phyloP scores from a whole-genome alignment of 2,329 filamentous ascomycete genomes.

The Podosphaera fusca region DNA sequence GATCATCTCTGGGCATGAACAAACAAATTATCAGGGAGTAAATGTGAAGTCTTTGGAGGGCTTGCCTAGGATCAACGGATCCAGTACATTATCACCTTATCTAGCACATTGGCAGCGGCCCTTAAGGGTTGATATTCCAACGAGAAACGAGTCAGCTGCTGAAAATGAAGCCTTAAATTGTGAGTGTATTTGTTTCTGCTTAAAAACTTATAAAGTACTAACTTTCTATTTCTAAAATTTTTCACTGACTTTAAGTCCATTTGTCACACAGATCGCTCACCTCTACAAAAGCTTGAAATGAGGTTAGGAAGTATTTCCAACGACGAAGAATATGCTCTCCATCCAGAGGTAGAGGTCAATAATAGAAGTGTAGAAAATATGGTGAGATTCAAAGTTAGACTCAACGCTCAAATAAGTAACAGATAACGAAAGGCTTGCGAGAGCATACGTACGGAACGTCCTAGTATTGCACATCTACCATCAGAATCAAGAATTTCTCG shows the following conservation, averaged over 20 bases:
- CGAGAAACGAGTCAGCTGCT: background rate
- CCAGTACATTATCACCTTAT: background rate
- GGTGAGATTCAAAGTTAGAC: slow-evolving; percentile 14
- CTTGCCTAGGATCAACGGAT: background rate
- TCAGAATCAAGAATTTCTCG: background rate
- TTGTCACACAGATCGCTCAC: slow-evolving; percentile 46
- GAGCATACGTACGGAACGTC: background rate
- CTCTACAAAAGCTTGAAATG: slow-evolving; percentile 78
- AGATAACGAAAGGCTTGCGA: background rate
- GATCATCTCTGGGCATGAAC: too few relatives aligned
- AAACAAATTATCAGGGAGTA: background rate
- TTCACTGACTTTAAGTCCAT: background rate
- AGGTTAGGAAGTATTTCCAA: slow-evolving; percentile 85
- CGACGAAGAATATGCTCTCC: slow-evolving; percentile 72
- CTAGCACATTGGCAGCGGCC: background rate
- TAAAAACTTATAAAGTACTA: background rate
- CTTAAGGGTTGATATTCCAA: background rate
- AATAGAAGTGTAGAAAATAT: slow-evolving; percentile 10
- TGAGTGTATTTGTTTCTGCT: background rate
- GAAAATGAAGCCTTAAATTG: background rate
- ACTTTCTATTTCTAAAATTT: background rate
- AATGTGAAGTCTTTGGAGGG: background rate
- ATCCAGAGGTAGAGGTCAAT: slow-evolving; percentile 49
- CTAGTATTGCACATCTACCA: background rate
- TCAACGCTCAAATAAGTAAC: slow-evolving; percentile 9